Conservation (phyloP, 2,329 filamentous ascomycete genomes). For the Aspergillus sp. region DNA sequence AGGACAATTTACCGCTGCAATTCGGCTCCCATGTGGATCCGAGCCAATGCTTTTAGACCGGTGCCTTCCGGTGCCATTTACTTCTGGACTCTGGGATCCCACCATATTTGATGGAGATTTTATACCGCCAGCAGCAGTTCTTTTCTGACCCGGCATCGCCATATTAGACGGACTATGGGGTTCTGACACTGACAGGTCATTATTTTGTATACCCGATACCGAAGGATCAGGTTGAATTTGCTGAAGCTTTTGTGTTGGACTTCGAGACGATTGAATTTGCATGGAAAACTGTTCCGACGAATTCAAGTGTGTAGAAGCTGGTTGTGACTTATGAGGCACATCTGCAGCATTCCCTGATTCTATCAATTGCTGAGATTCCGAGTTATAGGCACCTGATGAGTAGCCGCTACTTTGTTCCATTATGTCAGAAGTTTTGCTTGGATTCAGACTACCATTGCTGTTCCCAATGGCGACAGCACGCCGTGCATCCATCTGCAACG, state of each 20-base stretch:
- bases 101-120: constrained; percentile 46
- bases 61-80: constrained; percentile 31
- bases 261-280: too few relatives aligned
- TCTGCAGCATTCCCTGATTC: neutral
- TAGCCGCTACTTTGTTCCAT: constrained; percentile 14
- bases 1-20: constrained; percentile 64
- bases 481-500: constrained; percentile 15
- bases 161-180: constrained; percentile 10
- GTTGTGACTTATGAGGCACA: neutral
- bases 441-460: constrained; percentile 3
- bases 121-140: constrained; percentile 70
- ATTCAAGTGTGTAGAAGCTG: too few relatives aligned
- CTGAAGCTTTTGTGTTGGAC: neutral
- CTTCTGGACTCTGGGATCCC: constrained; percentile 23
- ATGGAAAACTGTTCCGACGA: too few relatives aligned
- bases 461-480: constrained; percentile 8
- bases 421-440: constrained; percentile 5
- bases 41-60: constrained; percentile 71
- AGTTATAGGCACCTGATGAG: neutral
- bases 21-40: constrained; percentile 62
- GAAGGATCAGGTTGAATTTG: constrained; percentile 1
- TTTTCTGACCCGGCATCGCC: constrained; percentile 53
- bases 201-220: constrained; percentile 3
- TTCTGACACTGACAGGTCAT: constrained; percentile 9
- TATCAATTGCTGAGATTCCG: too few relatives aligned